Evolutionary conservation across 2,329 filamentous ascomycete genomes (phyloP).

Genomic region (Aspergillus sergii): DNA sequence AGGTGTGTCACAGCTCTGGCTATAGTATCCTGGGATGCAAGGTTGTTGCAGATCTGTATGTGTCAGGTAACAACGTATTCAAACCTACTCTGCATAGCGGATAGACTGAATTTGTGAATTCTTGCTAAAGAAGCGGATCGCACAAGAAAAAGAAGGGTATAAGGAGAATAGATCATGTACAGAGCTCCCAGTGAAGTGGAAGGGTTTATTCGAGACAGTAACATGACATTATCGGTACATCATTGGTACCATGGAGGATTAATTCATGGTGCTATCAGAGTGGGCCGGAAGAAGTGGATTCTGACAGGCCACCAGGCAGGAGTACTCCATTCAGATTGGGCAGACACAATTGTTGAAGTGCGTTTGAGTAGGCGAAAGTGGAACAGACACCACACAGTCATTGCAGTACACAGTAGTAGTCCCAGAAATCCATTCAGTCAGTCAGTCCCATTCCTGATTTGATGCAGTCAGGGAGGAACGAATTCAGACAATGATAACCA

Average conservation of each 20-base stretch:
- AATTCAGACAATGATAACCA: not conserved
- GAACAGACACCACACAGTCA: not conserved
- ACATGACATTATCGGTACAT: not conserved
- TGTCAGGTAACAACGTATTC: not conserved
- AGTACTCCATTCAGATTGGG: slow-evolving; percentile 13
- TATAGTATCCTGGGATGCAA: not conserved
- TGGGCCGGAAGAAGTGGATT: slow-evolving; percentile 11
- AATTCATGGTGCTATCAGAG: slow-evolving; percentile 2
- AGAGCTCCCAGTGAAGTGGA: not conserved
- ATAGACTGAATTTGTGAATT: not conserved
- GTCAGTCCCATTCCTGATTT: not conserved
- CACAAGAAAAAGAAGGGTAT: not conserved
- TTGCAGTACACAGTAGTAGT: not conserved
- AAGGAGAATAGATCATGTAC: not conserved
- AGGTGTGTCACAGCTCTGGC: not conserved
- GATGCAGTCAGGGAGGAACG: not conserved
- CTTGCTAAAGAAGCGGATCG: not conserved
- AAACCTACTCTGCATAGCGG: not conserved
- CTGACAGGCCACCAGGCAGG: slow-evolving; percentile 12
- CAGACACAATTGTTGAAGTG: slow-evolving; percentile 9
- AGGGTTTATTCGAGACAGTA: not conserved
- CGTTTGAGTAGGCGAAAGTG: slow-evolving; percentile 10
- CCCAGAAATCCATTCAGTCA: not conserved
- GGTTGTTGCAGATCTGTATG: not conserved
- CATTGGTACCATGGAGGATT: not conserved